Percentiles rank a stretch among this genome's conserved stretches.
phyloP scores from a whole-genome alignment of 148 eudicot genomes.

The Amaranthus palmeri region DNA sequence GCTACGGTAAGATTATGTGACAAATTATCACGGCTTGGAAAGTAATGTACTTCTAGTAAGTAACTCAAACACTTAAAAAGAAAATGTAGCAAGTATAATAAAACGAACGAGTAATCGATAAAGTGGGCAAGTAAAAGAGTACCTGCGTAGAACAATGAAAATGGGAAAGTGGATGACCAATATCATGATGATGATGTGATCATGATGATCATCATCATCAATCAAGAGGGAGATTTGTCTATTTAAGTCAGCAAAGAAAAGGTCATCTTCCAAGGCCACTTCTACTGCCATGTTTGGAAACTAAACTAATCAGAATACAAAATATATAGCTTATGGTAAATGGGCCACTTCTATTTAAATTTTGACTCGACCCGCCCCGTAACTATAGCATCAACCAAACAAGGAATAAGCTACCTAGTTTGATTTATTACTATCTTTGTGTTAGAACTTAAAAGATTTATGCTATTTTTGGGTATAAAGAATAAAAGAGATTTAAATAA shows the following conservation, averaged over 20 bases:
- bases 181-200: background rate
- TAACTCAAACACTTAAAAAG: too few relatives aligned
- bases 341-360: too few relatives aligned
- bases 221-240: slow-evolving; percentile 74
- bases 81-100: too few relatives aligned
- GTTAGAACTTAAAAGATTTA: too few relatives aligned
- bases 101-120: too few relatives aligned
- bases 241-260: slow-evolving; percentile 64
- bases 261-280: slow-evolving; percentile 73
- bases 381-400: background rate
- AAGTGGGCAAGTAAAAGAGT: background rate
- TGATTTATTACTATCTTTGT: too few relatives aligned
- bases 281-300: slow-evolving; percentile 27
- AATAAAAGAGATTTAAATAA: background rate
- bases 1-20: too few relatives aligned
- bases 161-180: slow-evolving; percentile 18
- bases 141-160: slow-evolving; percentile 49
- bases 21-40: too few relatives aligned
- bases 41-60: too few relatives aligned
- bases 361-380: too few relatives aligned
- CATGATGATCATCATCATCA: slow-evolving; percentile 51
- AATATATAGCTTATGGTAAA: background rate
- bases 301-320: background rate
- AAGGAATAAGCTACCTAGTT: too few relatives aligned
- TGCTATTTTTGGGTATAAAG: background rate